These are phyloP conservation scores for Entelexis sorbosivorans DNA, from an alignment of 1,139 yeast species.

Conservation along the genomic window DNA sequence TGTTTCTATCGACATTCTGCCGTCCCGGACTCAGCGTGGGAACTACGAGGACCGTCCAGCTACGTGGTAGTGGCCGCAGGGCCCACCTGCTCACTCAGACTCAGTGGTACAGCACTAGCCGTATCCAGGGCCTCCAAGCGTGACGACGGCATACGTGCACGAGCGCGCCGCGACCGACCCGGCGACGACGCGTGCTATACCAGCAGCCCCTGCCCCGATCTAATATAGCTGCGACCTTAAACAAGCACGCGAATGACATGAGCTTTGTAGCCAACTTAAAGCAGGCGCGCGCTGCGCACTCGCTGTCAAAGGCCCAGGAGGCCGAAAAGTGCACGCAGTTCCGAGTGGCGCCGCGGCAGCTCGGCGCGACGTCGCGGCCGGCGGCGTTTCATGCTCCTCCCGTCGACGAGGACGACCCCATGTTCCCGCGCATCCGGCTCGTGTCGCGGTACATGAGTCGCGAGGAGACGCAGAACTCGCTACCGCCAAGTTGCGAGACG, in stretches of 20 bases:
- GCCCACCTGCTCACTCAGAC: no score
- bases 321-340: neutral
- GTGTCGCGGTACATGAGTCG: slow-evolving; percentile 38
- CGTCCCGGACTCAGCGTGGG: neutral
- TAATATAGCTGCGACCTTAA: neutral
- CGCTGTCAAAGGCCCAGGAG: neutral
- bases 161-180: neutral
- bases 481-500: slow-evolving; percentile 39
- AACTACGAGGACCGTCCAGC: no score
- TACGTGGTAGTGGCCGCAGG: neutral
- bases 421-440: slow-evolving; percentile 16
- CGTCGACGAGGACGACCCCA: slow-evolving; percentile 7
- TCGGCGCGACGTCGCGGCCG: neutral
- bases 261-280: slow-evolving; percentile 3
- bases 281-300: neutral
- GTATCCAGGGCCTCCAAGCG: no score
- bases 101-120: no score
- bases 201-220: neutral
- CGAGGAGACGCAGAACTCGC: slow-evolving; percentile 30
- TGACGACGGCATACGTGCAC: no score
- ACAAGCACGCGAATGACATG: neutral
- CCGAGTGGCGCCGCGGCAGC: neutral
- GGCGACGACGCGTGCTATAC: neutral
- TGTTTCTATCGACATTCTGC: slow-evolving; percentile 16
- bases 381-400: slow-evolving; percentile 6